Evolutionary conservation across 2,329 filamentous ascomycete species (phyloP).

Genomic region (Colletotrichum tofieldiae): DNA sequence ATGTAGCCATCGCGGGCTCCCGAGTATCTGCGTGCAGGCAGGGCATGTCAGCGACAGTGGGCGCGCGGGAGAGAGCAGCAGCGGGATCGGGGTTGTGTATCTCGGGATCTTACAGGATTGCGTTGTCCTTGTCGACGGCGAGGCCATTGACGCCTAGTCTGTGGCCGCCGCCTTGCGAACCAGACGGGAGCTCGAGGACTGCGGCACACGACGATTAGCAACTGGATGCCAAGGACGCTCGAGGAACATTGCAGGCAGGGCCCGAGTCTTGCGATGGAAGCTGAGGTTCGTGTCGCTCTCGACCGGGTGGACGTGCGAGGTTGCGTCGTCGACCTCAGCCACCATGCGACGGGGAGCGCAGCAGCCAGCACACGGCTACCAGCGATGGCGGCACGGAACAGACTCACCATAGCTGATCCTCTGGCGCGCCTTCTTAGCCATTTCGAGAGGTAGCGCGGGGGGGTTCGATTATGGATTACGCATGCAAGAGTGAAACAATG

Average conservation of each 20-base stretch:
- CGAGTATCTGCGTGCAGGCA: slow-evolving; percentile 78
- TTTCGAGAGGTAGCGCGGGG: slow-evolving; percentile 50
- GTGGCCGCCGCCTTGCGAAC: slow-evolving; percentile 80
- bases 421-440: slow-evolving; percentile 79
- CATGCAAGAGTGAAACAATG: slow-evolving; percentile 29
- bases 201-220: slow-evolving; percentile 35
- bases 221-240: not conserved
- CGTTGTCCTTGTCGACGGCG: slow-evolving; percentile 85
- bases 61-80: slow-evolving; percentile 18
- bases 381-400: slow-evolving; percentile 19
- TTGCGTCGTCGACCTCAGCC: slow-evolving; percentile 15
- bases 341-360: slow-evolving; percentile 21
- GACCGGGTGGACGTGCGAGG: slow-evolving; percentile 31
- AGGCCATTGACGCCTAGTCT: slow-evolving; percentile 95
- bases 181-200: slow-evolving; percentile 73
- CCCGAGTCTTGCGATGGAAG: slow-evolving; percentile 10
- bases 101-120: slow-evolving; percentile 80
- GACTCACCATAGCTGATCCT: slow-evolving; percentile 78
- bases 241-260: slow-evolving; percentile 9
- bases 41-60: slow-evolving; percentile 10
- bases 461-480: slow-evolving; percentile 34
- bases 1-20: slow-evolving; percentile 95
- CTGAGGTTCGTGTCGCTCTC: slow-evolving; percentile 13
- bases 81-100: slow-evolving; percentile 24
- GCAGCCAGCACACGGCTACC: slow-evolving; percentile 23